Conservation (phyloP, 768 basidiomycete species). For the Cyclocybe cylindracea region DNA sequence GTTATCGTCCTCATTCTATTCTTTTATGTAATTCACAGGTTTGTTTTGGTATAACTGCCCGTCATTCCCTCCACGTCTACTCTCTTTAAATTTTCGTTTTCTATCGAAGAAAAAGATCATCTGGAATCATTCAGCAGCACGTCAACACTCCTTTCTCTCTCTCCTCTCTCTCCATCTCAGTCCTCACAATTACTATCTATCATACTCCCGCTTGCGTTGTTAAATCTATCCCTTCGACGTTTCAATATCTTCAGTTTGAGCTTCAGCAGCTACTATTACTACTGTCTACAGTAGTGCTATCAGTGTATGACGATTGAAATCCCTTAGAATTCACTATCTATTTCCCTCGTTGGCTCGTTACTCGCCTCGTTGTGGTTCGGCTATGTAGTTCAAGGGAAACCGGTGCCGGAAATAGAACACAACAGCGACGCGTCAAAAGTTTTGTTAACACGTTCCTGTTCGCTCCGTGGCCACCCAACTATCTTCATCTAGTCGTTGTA, state of each 20-base stretch:
- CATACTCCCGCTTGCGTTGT: conserved; percentile 32
- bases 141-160: neutral
- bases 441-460: too few species aligned
- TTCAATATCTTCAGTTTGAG: conserved; percentile 5
- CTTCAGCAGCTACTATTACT: conserved; percentile 11
- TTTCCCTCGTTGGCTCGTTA: too few species aligned
- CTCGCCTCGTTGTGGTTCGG: too few species aligned
- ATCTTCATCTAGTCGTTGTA: too few species aligned
- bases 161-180: neutral
- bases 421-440: too few species aligned
- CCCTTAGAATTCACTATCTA: conserved; percentile 17
- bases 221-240: conserved; percentile 33
- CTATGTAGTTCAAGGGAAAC: neutral
- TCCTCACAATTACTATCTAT: conserved; percentile 30
- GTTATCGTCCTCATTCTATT: conserved; percentile 10
- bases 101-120: conserved; percentile 31
- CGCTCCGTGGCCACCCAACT: too few species aligned
- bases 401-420: too few species aligned
- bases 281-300: conserved; percentile 7
- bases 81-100: conserved; percentile 27
- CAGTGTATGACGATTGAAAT: conserved; percentile 14
- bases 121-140: conserved; percentile 35
- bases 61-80: conserved; percentile 29
- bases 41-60: conserved; percentile 30
- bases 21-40: conserved; percentile 20